Conservation (phyloP, 140 eudicot genomes). For the Ambrosia hybrid region DNA sequence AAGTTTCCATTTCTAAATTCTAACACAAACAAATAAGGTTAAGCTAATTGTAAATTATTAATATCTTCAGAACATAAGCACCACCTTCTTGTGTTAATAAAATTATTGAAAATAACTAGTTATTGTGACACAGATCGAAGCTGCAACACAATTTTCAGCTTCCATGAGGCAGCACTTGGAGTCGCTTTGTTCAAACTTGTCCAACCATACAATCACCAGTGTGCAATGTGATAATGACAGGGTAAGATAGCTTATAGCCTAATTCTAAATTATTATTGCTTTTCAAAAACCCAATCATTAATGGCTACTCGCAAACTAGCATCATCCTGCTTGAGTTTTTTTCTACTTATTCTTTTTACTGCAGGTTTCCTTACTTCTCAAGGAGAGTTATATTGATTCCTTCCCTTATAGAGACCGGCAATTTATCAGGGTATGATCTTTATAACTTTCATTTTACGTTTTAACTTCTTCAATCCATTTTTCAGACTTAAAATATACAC, state of each 20-base stretch:
- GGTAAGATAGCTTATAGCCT: slow-evolving; percentile 43
- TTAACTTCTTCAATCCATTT: background rate
- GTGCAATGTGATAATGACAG: slow-evolving; percentile 73
- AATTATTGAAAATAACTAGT: slow-evolving; percentile 18
- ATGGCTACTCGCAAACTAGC: too few relatives aligned
- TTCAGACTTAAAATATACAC: background rate
- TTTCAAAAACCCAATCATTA: background rate
- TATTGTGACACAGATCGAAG: slow-evolving; percentile 59
- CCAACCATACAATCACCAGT: slow-evolving; percentile 71
- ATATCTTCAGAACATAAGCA: too few relatives aligned
- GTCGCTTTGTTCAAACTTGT: slow-evolving; percentile 76
- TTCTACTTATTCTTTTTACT: too few relatives aligned
- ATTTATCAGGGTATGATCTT: slow-evolving; percentile 58
- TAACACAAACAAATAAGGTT: too few relatives aligned
- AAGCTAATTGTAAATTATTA: too few relatives aligned
- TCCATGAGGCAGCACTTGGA: slow-evolving; percentile 80
- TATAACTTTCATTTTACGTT: background rate
- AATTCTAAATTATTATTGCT: background rate
- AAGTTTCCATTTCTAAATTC: too few relatives aligned
- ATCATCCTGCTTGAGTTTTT: too few relatives aligned
- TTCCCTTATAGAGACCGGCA: slow-evolving; percentile 70
- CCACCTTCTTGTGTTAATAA: too few relatives aligned
- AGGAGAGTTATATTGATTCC: slow-evolving; percentile 90
- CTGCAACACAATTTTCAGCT: slow-evolving; percentile 60
- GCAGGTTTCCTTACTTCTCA: slow-evolving; percentile 79